Conservation (phyloP, 148 eudicot species). For the Vaccinium corymbosum region DNA sequence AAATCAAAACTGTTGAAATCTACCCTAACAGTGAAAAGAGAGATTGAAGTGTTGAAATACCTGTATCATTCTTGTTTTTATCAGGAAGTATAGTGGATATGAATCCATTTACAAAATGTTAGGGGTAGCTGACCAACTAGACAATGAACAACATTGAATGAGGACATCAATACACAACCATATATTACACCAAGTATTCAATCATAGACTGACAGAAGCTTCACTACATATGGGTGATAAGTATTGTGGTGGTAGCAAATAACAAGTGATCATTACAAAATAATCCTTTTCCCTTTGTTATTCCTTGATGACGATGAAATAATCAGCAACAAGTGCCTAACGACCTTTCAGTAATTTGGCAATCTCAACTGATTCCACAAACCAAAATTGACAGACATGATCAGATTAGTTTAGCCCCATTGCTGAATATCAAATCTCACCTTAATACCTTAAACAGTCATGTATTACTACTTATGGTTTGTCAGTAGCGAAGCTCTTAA, state of each 20-base stretch:
- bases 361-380: not conserved
- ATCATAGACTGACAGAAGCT: not conserved
- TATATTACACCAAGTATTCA: not conserved
- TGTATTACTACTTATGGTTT: not conserved
- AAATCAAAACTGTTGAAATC: not conserved
- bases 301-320: not conserved
- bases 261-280: not conserved
- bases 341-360: not conserved
- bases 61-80: not conserved
- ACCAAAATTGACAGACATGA: not conserved
- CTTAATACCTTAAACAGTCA: not conserved
- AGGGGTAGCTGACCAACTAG: not conserved
- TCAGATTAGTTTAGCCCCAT: not conserved
- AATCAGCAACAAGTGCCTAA: not conserved
- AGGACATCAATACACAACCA: not conserved
- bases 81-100: not conserved
- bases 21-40: not conserved
- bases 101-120: not conserved
- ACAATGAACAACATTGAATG: not conserved
- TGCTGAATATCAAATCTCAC: not conserved
- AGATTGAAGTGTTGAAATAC: not conserved
- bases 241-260: not conserved
- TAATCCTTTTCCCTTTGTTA: not conserved
- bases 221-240: not conserved
- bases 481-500: not conserved